Evolutionary conservation across 176 grass and related monocot species (phyloP).

Genomic region (Triticum monococcum): DNA sequence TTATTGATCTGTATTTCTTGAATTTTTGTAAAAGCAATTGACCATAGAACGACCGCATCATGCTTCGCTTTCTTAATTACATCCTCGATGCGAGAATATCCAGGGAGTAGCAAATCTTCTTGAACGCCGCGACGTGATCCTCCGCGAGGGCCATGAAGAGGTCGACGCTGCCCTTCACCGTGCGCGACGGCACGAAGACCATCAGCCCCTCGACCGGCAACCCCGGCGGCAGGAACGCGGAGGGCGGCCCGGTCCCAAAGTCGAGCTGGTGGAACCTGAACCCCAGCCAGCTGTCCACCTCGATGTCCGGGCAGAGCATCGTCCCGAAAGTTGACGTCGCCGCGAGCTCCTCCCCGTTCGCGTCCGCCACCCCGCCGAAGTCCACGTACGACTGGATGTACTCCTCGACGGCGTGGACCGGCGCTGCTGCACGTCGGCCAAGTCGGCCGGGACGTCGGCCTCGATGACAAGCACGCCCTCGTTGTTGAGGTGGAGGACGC

Average conservation of each 20-base stretch:
- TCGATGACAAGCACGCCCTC: constrained; percentile 38
- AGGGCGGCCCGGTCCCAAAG: constrained; percentile 16
- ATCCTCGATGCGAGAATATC: neutral
- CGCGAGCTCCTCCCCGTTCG: constrained; percentile 15
- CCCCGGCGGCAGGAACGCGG: neutral
- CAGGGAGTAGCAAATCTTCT: neutral
- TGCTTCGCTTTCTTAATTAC: neutral
- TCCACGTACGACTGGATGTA: constrained; percentile 51
- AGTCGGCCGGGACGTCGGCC: neutral
- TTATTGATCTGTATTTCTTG: too few relatives aligned
- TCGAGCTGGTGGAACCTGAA: constrained; percentile 30
- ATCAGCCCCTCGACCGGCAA: constrained; percentile 11
- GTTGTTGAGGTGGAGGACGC: constrained; percentile 19
- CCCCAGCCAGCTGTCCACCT: constrained; percentile 45
- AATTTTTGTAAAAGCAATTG: too few relatives aligned
- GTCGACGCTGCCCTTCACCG: constrained; percentile 1
- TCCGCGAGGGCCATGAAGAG: constrained; percentile 11
- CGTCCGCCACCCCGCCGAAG: constrained; percentile 19
- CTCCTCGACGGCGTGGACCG: too few relatives aligned
- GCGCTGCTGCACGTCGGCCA: constrained; percentile 17
- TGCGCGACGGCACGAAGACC: constrained; percentile 19
- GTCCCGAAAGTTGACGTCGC: constrained; percentile 11
- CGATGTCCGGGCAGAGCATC: constrained; percentile 21
- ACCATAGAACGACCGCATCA: too few relatives aligned
- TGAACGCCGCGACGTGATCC: neutral